Conservation (phyloP, 2,329 filamentous ascomycete species). For the Biscogniauxia marginata region DNA sequence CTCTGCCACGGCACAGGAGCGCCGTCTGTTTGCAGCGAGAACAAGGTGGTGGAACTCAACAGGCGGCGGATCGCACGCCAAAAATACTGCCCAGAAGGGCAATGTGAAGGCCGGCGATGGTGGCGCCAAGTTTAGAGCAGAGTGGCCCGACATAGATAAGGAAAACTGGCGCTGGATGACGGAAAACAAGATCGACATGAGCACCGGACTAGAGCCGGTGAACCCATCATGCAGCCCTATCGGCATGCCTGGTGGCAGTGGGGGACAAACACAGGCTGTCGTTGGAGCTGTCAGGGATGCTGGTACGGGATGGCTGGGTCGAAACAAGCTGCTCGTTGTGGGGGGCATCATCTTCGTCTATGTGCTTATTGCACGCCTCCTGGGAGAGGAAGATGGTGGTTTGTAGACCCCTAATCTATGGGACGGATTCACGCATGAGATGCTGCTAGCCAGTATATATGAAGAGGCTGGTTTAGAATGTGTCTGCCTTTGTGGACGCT, state of each 20-base stretch:
- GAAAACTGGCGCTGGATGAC: slow-evolving; percentile 94
- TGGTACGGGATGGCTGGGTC: slow-evolving; percentile 76
- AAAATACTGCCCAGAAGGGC: slow-evolving; percentile 59
- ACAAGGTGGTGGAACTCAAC: slow-evolving; percentile 97
- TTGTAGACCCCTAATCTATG: slow-evolving; percentile 1
- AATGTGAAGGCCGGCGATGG: slow-evolving; percentile 92
- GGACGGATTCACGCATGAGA: neutral
- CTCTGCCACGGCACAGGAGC: slow-evolving; percentile 72
- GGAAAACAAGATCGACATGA: slow-evolving; percentile 73
- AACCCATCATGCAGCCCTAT: slow-evolving; percentile 49
- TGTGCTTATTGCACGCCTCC: slow-evolving; percentile 73
- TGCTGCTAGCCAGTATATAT: neutral
- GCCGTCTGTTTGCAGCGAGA: slow-evolving; percentile 71
- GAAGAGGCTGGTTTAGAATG: neutral
- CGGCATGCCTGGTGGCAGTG: slow-evolving; percentile 61
- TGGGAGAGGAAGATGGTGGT: slow-evolving; percentile 49
- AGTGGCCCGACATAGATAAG: slow-evolving; percentile 86
- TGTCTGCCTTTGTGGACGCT: neutral
- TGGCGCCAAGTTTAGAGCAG: slow-evolving; percentile 80
- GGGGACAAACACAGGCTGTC: slow-evolving; percentile 65
- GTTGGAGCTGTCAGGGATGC: slow-evolving; percentile 79
- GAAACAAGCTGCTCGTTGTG: slow-evolving; percentile 74
- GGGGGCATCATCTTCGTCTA: slow-evolving; percentile 75
- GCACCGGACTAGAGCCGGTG: slow-evolving; percentile 67
- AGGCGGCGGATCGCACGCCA: slow-evolving; percentile 72